Conservation (phyloP, 768 basidiomycete genomes). For the Gyrodon lividus region DNA sequence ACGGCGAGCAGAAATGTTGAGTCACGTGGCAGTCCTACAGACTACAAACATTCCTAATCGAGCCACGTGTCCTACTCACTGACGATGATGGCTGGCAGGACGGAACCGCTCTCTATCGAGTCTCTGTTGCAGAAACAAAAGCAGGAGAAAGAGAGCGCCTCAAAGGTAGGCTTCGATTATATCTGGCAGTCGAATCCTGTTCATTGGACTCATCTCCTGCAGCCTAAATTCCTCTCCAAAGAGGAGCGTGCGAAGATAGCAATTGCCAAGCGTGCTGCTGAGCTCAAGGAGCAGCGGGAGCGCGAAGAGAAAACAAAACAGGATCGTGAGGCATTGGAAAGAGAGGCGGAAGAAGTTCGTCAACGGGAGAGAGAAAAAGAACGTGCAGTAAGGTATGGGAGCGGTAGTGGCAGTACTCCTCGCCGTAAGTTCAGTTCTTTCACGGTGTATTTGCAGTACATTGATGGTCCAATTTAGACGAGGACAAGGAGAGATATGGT, state of each 20-base stretch:
- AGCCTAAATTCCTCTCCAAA: slow-evolving; percentile 95
- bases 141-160: slow-evolving; percentile 83
- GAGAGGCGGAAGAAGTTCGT: slow-evolving; percentile 67
- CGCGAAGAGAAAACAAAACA: slow-evolving; percentile 57
- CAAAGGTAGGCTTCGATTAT: slow-evolving; percentile 59
- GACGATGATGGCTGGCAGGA: slow-evolving; percentile 42
- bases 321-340: slow-evolving; percentile 73
- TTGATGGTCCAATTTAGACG: slow-evolving; percentile 37
- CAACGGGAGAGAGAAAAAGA: slow-evolving; percentile 45
- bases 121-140: slow-evolving; percentile 82
- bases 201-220: slow-evolving; percentile 9
- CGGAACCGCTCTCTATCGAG: slow-evolving; percentile 87
- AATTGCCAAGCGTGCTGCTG: slow-evolving; percentile 80
- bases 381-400: slow-evolving; percentile 40
- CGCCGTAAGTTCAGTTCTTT: slow-evolving; percentile 26
- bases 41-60: slow-evolving; percentile 14
- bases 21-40: slow-evolving; percentile 17
- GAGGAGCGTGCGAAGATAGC: slow-evolving; percentile 89
- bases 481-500: slow-evolving; percentile 46
- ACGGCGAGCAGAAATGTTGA: slow-evolving; percentile 18
- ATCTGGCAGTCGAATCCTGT: background rate
- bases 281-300: slow-evolving; percentile 72
- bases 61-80: background rate
- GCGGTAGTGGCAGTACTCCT: slow-evolving; percentile 30
- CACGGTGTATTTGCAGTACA: background rate